Evolutionary conservation across 2,329 filamentous ascomycete genomes (phyloP).

Genomic region (Microcyclospora tardicrescens): DNA sequence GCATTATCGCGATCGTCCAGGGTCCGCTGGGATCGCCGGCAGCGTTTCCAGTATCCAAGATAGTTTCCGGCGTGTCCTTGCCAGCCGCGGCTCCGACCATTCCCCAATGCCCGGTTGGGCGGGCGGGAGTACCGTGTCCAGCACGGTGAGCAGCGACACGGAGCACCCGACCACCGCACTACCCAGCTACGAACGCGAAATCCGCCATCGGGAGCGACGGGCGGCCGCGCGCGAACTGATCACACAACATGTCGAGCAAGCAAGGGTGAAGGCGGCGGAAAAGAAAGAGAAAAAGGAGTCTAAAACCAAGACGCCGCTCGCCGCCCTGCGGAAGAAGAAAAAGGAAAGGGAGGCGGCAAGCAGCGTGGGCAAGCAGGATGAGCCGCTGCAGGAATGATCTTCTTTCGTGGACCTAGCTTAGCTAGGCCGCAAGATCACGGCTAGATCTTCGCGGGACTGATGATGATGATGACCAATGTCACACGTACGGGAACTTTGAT

Average conservation of each 20-base stretch:
- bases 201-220: slow-evolving; percentile 20
- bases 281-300: slow-evolving; percentile 21
- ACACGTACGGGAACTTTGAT: no score
- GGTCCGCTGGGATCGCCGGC: slow-evolving; percentile 8
- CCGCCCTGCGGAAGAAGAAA: slow-evolving; percentile 24
- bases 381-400: no score
- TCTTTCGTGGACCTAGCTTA: no score
- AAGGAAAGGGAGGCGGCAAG: slow-evolving; percentile 23
- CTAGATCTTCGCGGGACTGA: no score
- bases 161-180: slow-evolving; percentile 20
- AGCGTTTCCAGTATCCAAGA: slow-evolving; percentile 11
- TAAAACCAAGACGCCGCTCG: slow-evolving; percentile 28
- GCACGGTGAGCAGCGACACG: slow-evolving; percentile 21
- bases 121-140: slow-evolving; percentile 20
- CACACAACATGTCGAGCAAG: slow-evolving; percentile 23
- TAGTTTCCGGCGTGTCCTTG: slow-evolving; percentile 6
- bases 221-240: slow-evolving; percentile 17
- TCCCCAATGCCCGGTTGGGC: slow-evolving; percentile 10
- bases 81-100: slow-evolving; percentile 5
- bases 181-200: slow-evolving; percentile 22
- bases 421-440: no score
- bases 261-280: slow-evolving; percentile 21
- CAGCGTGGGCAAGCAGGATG: slow-evolving; percentile 3
- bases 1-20: slow-evolving; percentile 11
- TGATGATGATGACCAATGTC: no score